These are phyloP conservation scores for Solanum pimpinellifolium DNA, from an alignment of 257 asterid genomes.

Conservation along the genomic window DNA sequence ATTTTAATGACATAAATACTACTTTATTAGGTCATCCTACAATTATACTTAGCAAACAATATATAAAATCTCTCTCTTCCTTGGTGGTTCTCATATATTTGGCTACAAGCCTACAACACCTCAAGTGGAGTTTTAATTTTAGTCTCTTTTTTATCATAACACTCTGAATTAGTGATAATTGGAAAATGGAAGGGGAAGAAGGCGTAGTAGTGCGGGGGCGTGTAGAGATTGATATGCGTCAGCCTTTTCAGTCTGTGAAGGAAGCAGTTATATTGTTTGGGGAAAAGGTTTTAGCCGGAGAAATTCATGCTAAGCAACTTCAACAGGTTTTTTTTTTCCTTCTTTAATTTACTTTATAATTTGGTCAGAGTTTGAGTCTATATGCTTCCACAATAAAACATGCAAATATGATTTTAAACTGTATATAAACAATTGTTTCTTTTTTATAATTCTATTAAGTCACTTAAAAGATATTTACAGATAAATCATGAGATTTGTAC, in stretches of 20 bases:
- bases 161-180: neutral
- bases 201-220: slow-evolving; percentile 77
- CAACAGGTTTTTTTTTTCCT: slow-evolving; percentile 31
- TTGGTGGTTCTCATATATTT: neutral
- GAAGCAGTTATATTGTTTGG: slow-evolving; percentile 77
- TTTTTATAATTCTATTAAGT: too few relatives aligned
- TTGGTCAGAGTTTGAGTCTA: too few relatives aligned
- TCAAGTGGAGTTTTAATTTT: neutral
- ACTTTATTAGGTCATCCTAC: neutral
- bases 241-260: slow-evolving; percentile 64
- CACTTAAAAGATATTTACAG: too few relatives aligned
- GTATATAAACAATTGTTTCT: too few relatives aligned
- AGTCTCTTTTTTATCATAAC: neutral
- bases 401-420: too few relatives aligned
- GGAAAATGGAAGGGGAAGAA: slow-evolving; percentile 37
- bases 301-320: slow-evolving; percentile 53
- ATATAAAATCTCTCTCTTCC: neutral
- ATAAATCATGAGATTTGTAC: too few relatives aligned
- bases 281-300: slow-evolving; percentile 71
- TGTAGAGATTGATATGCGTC: slow-evolving; percentile 73
- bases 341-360: neutral
- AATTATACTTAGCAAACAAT: neutral
- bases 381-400: too few relatives aligned
- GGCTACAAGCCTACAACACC: too few relatives aligned
- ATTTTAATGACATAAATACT: neutral